Evolutionary conservation across 2,329 filamentous ascomycete species (phyloP).

Genomic region (Trichoderma arundinaceum): DNA sequence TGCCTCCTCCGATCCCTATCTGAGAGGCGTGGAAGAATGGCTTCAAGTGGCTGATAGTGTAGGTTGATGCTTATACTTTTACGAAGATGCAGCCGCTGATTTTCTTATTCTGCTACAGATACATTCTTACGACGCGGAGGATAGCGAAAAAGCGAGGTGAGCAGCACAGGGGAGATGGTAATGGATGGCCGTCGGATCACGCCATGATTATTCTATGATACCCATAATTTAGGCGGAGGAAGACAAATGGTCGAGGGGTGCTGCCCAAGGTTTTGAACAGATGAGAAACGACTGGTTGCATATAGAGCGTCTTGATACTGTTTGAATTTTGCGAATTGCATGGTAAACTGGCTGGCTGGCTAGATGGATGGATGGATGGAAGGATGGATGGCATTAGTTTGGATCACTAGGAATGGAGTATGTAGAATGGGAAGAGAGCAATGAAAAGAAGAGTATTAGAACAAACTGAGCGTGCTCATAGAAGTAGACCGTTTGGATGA

Average conservation of each 20-base stretch:
- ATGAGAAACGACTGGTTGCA: too few species aligned
- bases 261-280: too few species aligned
- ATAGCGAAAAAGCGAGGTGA: conserved; percentile 1
- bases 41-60: conserved; percentile 73
- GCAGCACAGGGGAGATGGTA: neutral
- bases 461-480: too few species aligned
- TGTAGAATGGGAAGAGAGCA: too few species aligned
- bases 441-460: too few species aligned
- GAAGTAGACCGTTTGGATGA: neutral
- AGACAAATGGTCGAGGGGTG: too few species aligned
- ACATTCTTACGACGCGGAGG: conserved; percentile 30
- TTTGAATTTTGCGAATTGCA: too few species aligned
- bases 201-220: conserved; percentile 13
- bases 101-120: conserved; percentile 22
- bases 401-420: too few species aligned
- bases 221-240: neutral
- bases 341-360: too few species aligned
- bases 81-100: neutral
- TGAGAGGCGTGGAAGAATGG: conserved; percentile 82
- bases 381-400: too few species aligned
- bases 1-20: conserved; percentile 68
- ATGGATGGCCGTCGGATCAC: neutral
- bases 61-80: conserved; percentile 28
- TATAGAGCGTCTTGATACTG: too few species aligned
- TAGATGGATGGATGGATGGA: too few species aligned